Evolutionary conservation across 73 alveolate genomes (phyloP), one percentile per base, ranked within the genome.

Genomic region (Paramecium sexaurelia): DNA sequence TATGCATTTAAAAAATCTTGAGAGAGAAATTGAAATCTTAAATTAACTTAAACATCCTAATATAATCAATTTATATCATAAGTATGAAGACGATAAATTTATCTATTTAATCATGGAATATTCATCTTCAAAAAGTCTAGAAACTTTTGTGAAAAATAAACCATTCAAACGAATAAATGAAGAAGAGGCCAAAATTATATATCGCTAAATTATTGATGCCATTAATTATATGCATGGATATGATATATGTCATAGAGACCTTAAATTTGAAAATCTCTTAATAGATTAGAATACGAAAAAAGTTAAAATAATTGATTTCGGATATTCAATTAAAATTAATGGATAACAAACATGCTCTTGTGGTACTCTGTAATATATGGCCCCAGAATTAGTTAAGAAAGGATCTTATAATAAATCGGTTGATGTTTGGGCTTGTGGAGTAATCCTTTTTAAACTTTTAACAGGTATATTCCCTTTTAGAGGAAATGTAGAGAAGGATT

Each of bases 291-390:
- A 78, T 22, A 91, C 93, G 0, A 86, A 29, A 84, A 90, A 57
- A 55, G 92, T 95, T 43, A 96, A 96, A 92, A 55, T 96, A 35
- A 95, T 96, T 9, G 99, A 96, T 92, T 96, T 96, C 73, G 99
- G 99, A 47, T 96, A 95, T 66, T 84, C 96, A 36, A 55, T 92
- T 11, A 67, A 40, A 55, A 69, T 69, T 22, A 85, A 93, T 35
- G 83, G 92, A 5, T 84, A 94, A 22, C 57, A 92, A 41, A 91
- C 83, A 33, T 66, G 92, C 7, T 96, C 93, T 33, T 96, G 99
- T 85, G 99, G 99, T 10, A 96, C 99, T 8, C 99, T 98, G 3
- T 91, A 95, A 57, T 96, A 94, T 56, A 96, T 96, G 99, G 92
- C 98, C 6, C 99, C 99, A 35, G 99, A 96, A 94, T 93, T 96